These are phyloP conservation scores for Allium sativum DNA, from an alignment of 106 monocot species.

Conservation along the genomic window DNA sequence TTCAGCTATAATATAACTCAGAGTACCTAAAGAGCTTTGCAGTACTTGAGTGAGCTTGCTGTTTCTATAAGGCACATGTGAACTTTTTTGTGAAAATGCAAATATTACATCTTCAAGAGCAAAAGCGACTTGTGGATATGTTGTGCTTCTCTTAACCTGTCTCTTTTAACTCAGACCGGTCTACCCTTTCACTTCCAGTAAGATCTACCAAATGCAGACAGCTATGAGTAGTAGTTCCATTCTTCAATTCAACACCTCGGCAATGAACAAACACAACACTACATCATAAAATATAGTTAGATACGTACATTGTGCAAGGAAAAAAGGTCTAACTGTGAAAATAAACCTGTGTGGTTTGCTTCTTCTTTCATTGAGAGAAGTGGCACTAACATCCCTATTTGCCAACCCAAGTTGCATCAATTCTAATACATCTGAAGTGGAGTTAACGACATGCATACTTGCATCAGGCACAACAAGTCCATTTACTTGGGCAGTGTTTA, in stretches of 20 bases:
- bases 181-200: constrained; percentile 85
- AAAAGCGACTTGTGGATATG: constrained; percentile 79
- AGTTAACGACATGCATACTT: too few relatives aligned
- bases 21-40: constrained; percentile 68
- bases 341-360: too few relatives aligned
- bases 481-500: too few relatives aligned
- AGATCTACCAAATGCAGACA: constrained; percentile 74
- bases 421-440: constrained; percentile 52
- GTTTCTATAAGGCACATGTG: constrained; percentile 74
- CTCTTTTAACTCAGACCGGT: constrained; percentile 70
- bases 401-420: constrained; percentile 49
- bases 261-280: constrained; percentile 67
- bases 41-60: constrained; percentile 89
- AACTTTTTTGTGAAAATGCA: constrained; percentile 61
- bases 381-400: constrained; percentile 52
- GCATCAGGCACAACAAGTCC: too few relatives aligned
- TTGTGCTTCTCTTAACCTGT: constrained; percentile 79
- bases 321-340: too few relatives aligned
- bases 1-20: background rate
- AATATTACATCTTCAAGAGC: constrained; percentile 83
- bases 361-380: too few relatives aligned
- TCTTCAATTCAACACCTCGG: constrained; percentile 40
- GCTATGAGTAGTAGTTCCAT: constrained; percentile 31
- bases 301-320: too few relatives aligned
- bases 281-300: constrained; percentile 10